Evolutionary conservation across 1,284 basidiomycete species (phyloP).

Genomic region (Testicularia cyperi): DNA sequence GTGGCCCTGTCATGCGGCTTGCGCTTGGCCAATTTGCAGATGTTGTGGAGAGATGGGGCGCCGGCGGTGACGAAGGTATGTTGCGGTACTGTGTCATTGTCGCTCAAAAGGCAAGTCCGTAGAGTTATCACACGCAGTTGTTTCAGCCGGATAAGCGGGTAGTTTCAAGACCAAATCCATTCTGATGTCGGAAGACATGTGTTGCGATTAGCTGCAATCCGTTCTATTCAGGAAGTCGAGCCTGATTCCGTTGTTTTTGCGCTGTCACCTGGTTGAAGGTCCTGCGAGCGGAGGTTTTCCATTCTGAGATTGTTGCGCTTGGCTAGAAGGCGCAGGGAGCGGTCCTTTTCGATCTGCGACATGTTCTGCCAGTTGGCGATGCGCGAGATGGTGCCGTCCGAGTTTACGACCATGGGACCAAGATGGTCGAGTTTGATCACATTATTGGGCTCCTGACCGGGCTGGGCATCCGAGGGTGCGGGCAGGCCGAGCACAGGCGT

Average conservation of each 20-base stretch:
- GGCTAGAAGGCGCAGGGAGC: constrained; percentile 39
- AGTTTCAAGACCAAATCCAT: not conserved
- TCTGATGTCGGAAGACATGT: too few relatives aligned
- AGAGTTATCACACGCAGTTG: not conserved
- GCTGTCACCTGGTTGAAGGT: too few relatives aligned
- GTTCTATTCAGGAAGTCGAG: too few relatives aligned
- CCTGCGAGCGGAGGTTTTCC: constrained; percentile 4
- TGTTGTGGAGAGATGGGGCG: constrained; percentile 46
- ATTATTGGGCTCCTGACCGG: constrained; percentile 12
- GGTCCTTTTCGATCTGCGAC: constrained; percentile 41
- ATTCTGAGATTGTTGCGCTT: constrained; percentile 49
- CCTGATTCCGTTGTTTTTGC: too few relatives aligned
- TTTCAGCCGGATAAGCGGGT: not conserved
- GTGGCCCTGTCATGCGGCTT: constrained; percentile 13
- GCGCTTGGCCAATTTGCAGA: constrained; percentile 39
- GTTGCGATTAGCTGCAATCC: too few relatives aligned
- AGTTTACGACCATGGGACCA: constrained; percentile 50
- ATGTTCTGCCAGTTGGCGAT: constrained; percentile 46
- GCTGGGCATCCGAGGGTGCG: constrained; percentile 17
- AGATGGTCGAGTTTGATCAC: constrained; percentile 47
- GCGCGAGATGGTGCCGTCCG: constrained; percentile 50
- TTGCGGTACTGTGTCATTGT: constrained; percentile 48
- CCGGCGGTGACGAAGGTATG: constrained; percentile 40
- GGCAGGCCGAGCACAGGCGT: constrained; percentile 27
- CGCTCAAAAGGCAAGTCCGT: constrained; percentile 8